A percentile compares a stretch with the other conserved stretches of the same genome.
These are phyloP conservation scores for Tuctoria greenei DNA, from an alignment of 176 grass and related monocot species.

Conservation along the genomic window DNA sequence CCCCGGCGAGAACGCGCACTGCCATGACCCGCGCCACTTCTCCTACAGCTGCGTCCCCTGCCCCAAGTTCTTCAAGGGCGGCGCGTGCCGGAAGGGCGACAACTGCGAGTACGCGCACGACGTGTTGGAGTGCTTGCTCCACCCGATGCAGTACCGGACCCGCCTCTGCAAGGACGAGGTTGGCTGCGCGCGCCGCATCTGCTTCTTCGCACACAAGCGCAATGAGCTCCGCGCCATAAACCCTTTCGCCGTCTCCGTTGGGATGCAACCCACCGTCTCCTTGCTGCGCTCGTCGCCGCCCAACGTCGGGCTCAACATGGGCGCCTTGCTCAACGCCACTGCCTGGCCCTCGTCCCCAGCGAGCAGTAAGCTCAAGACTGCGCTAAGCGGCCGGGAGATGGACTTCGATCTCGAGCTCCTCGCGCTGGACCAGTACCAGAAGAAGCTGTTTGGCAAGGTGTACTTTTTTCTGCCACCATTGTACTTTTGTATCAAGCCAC, in stretches of 20 bases:
- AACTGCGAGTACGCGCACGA: constrained; percentile 86
- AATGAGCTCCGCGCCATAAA: constrained; percentile 89
- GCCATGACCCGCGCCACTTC: constrained; percentile 85
- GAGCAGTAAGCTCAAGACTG: constrained; percentile 58
- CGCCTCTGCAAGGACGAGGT: constrained; percentile 83
- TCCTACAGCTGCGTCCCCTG: constrained; percentile 94
- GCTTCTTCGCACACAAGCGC: constrained; percentile 83
- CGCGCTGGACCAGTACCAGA: constrained; percentile 77
- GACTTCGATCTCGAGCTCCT: constrained; percentile 77
- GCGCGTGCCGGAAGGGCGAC: constrained; percentile 72
- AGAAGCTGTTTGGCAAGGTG: constrained; percentile 81
- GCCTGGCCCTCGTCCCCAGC: constrained; percentile 52
- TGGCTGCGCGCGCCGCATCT: constrained; percentile 65
- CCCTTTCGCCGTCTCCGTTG: constrained; percentile 64
- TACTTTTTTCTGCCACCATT: too few species aligned
- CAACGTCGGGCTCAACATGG: constrained; percentile 31
- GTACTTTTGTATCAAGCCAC: too few species aligned
- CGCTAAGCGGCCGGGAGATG: constrained; percentile 58
- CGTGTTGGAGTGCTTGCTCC: constrained; percentile 90
- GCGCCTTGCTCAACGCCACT: constrained; percentile 46
- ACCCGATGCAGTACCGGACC: constrained; percentile 81
- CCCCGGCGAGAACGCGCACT: constrained; percentile 92
- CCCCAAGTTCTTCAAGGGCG: constrained; percentile 89
- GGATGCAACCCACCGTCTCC: constrained; percentile 42
- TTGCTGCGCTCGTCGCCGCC: constrained; percentile 49